Evolutionary conservation across 768 basidiomycete species (phyloP), one percentile per base, ranked within the genome.

Genomic region (Baorangia bicolor): DNA sequence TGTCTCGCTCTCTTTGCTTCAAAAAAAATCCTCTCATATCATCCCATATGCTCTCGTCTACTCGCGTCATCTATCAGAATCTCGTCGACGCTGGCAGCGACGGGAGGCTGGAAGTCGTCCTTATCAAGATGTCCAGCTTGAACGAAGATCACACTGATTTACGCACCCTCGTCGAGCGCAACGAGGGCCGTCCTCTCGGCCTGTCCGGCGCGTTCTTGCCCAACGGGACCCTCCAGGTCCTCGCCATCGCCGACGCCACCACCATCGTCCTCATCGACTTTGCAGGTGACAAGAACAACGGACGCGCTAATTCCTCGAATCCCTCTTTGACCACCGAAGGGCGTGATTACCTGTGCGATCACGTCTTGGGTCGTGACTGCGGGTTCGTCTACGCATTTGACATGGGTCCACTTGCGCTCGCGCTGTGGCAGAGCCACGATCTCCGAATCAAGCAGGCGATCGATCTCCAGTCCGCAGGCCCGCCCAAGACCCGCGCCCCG

Each of bases 371-470:
- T 41, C 70, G 70, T 21, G 33, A 63, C 20, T 51, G 52, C 44
- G 70, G 70, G 18, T 67, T 61, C 52, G 11, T 72, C 9, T 67
- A 72, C 21, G 70, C 69, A 18, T 72, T 72, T 16, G 65, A 72
- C 47, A 61, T 72, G 56, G 70, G 40, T 0, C 61, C 54, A 4
- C 65, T 73, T 35, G 72, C 65, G n/a, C 64, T 71, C 16, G 61
- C 63, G 18, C 50, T 71, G 47, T 69, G 66, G 68, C 62, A 73
- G 54, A 61, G 60, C 41, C 66, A 62, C 41, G 55, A 61, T 60
- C 69, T 73, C 49, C 71, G 71, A n/a, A 71, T 73, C 55, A 63
- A 57, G 51, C 71, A 73, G 27, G 70, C 70, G 25, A 66, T 72
- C 33, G 71, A 71, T 12, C 14, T 71, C 2, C 70, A 73, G 49